A percentile compares a stretch with the other conserved stretches of the same genome.
Evolutionary conservation across 768 basidiomycete species (phyloP).

Genomic region (Gloeopeniophorella convolvens): DNA sequence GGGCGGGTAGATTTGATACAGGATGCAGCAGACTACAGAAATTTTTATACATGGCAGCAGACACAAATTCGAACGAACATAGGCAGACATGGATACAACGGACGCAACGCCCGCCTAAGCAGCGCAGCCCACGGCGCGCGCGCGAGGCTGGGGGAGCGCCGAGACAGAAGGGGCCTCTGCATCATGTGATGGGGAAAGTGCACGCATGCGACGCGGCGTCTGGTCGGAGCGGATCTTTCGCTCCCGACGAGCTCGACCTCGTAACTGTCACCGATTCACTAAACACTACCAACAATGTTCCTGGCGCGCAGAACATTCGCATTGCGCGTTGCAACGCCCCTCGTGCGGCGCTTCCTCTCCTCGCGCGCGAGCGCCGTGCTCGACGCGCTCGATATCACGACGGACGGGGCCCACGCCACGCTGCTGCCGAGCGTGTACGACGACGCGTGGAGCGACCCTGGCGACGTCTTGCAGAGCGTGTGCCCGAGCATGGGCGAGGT

Average conservation of each 20-base stretch:
- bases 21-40: too few species aligned
- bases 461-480: slow-evolving; percentile 58
- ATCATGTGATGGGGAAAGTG: neutral
- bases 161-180: too few species aligned
- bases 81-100: too few species aligned
- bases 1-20: too few species aligned
- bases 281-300: slow-evolving; percentile 10
- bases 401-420: slow-evolving; percentile 47
- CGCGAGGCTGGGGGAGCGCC: too few species aligned
- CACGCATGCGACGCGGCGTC: neutral
- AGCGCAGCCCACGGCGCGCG: too few species aligned
- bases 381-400: slow-evolving; percentile 52
- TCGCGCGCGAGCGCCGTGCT: slow-evolving; percentile 65
- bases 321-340: too few species aligned
- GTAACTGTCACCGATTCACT: neutral
- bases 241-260: too few species aligned
- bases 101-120: too few species aligned
- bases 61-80: too few species aligned
- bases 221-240: slow-evolving; percentile 12
- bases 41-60: too few species aligned
- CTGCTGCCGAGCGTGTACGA: slow-evolving; percentile 74
- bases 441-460: slow-evolving; percentile 73
- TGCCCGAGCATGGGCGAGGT: slow-evolving; percentile 89
- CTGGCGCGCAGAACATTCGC: slow-evolving; percentile 10
- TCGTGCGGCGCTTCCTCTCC: too few species aligned